Percentiles rank a stretch among this genome's conserved stretches.
Evolutionary conservation across 345 rosid species (phyloP).

Genomic region (Conringia planisiliqua): DNA sequence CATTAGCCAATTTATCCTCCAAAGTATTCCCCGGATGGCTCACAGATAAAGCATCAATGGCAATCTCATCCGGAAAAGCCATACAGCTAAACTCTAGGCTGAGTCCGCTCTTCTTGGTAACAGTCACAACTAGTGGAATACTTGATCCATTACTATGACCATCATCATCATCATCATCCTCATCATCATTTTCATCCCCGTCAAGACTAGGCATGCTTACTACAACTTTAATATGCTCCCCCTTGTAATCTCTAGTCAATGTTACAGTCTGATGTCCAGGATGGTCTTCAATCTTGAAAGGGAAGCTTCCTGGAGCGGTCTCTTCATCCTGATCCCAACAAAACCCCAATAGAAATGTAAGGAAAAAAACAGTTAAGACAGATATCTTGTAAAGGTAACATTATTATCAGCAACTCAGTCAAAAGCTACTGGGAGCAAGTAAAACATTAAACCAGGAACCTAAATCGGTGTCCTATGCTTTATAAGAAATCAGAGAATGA

Average conservation of each 20-base stretch:
- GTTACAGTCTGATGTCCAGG: conserved; percentile 60
- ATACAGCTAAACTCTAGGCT: conserved; percentile 60
- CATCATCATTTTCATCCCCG: conserved; percentile 25
- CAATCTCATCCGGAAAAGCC: conserved; percentile 67
- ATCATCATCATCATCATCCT: conserved; percentile 33
- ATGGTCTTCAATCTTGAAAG: conserved; percentile 69
- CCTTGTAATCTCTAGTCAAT: conserved; percentile 65
- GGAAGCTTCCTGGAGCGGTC: conserved; percentile 52
- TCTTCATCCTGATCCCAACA: conserved; percentile 46
- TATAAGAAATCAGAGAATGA: neutral
- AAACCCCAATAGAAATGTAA: conserved; percentile 2
- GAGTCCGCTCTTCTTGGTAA: conserved; percentile 58
- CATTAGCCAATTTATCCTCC: conserved; percentile 59
- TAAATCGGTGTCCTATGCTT: neutral
- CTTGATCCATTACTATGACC: conserved; percentile 45
- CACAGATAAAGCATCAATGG: conserved; percentile 56
- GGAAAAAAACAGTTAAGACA: neutral
- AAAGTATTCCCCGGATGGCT: conserved; percentile 38
- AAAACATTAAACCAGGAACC: neutral
- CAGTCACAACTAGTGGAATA: conserved; percentile 59
- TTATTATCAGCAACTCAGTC: neutral
- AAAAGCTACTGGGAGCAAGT: neutral
- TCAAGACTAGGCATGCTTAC: conserved; percentile 78
- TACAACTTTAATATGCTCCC: conserved; percentile 60
- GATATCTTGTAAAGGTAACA: neutral